phyloP scores from a whole-genome alignment of 768 basidiomycete species.

The Calocera viscosa region DNA sequence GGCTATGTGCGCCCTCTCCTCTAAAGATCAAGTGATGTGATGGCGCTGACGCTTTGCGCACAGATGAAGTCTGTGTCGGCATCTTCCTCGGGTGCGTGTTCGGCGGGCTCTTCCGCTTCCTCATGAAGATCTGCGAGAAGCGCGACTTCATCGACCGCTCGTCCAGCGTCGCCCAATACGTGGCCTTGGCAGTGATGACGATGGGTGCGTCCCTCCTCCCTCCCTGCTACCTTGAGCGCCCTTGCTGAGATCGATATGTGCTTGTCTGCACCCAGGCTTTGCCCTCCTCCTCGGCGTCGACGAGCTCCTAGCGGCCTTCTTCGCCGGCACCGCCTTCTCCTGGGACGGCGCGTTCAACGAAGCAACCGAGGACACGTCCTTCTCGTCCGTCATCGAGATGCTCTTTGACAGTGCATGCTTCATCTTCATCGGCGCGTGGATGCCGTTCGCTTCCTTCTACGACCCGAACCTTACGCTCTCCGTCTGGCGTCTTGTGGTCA shows the following conservation, averaged over 20 bases:
- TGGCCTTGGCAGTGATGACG: conserved; percentile 69
- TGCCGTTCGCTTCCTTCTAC: conserved; percentile 76
- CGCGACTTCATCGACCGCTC: conserved; percentile 83
- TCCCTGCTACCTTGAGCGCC: background rate
- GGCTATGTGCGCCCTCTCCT: background rate
- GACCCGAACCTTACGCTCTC: conserved; percentile 53
- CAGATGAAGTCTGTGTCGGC: conserved; percentile 70
- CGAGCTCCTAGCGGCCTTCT: conserved; percentile 88
- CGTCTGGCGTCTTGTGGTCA: conserved; percentile 73
- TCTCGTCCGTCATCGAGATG: conserved; percentile 90
- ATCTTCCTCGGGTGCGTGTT: conserved; percentile 34
- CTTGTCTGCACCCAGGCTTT: conserved; percentile 24
- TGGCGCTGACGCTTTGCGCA: background rate
- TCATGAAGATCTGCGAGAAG: conserved; percentile 86
- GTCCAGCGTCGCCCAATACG: conserved; percentile 87
- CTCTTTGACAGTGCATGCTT: conserved; percentile 90
- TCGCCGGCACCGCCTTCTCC: conserved; percentile 89
- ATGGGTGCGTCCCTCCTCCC: conserved; percentile 38
- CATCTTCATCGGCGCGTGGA: conserved; percentile 94
- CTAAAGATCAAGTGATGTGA: no score
- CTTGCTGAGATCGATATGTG: background rate
- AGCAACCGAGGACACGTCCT: conserved; percentile 88
- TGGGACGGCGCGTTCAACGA: conserved; percentile 93
- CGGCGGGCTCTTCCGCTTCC: conserved; percentile 68
- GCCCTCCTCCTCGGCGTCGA: conserved; percentile 80